Conservation (phyloP, 495 filamentous ascomycete species). For the Bacidia gigantensis region DNA sequence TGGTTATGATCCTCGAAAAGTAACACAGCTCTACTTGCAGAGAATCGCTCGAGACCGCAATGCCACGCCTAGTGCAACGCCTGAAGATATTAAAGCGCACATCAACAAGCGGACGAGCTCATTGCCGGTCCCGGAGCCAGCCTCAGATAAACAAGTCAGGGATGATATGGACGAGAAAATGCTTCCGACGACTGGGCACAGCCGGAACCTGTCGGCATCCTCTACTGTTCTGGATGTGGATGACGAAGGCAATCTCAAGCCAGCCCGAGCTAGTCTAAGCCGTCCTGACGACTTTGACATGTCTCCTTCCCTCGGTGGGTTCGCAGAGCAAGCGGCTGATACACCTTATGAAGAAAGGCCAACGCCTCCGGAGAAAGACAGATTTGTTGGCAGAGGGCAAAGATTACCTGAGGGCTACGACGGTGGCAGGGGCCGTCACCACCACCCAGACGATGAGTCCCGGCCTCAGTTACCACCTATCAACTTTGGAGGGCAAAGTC, state of each 20-base stretch:
- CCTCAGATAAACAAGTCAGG: constrained; percentile 12
- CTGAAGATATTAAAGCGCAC: constrained; percentile 10
- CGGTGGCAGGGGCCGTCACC: not conserved
- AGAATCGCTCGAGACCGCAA: constrained; percentile 31
- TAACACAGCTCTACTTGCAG: constrained; percentile 40
- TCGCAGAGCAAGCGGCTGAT: constrained; percentile 31
- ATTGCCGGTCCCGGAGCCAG: constrained; percentile 4
- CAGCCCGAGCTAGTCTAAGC: constrained; percentile 31
- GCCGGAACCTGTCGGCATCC: constrained; percentile 8
- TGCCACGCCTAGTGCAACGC: constrained; percentile 9
- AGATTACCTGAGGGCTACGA: not conserved
- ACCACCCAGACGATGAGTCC: constrained; percentile 4
- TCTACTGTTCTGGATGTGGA: constrained; percentile 1
- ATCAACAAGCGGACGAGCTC: constrained; percentile 11
- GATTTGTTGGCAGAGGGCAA: not conserved
- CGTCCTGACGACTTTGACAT: constrained; percentile 35
- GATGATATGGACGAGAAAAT: constrained; percentile 15
- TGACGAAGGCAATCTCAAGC: constrained; percentile 13
- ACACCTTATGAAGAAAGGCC: constrained; percentile 21
- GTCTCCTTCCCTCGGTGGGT: constrained; percentile 42
- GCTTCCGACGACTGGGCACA: constrained; percentile 5
- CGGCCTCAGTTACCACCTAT: constrained; percentile 24
- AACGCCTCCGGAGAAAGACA: constrained; percentile 20
- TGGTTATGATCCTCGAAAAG: constrained; percentile 39
- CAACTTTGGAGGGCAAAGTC: constrained; percentile 21